Evolutionary conservation across 2,329 filamentous ascomycete genomes (phyloP).

Genomic region (Penicillium hesseltinei): DNA sequence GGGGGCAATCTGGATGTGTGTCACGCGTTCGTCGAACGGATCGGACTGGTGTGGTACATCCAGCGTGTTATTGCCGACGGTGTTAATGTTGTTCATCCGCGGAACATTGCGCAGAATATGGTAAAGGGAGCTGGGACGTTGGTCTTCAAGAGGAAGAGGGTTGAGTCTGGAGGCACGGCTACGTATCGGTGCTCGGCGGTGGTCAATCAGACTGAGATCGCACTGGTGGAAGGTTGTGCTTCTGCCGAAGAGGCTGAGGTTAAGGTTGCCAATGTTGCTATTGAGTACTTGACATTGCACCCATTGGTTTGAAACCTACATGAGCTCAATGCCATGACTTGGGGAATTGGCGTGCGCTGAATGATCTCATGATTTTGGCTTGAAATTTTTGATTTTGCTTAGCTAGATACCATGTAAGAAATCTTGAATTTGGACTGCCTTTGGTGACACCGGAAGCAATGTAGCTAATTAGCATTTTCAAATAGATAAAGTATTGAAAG

Average conservation of each 20-base stretch:
- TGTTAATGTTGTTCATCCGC: constrained; percentile 60
- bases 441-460: background rate
- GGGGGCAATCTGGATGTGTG: constrained; percentile 61
- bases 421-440: background rate
- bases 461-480: background rate
- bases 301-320: background rate
- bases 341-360: background rate
- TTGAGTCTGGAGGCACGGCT: constrained; percentile 13
- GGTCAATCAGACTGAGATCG: constrained; percentile 18
- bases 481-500: background rate
- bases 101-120: constrained; percentile 65
- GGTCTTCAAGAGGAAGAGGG: constrained; percentile 17
- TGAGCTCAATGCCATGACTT: background rate
- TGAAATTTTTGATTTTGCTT: background rate
- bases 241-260: constrained; percentile 33
- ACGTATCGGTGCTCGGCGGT: constrained; percentile 24
- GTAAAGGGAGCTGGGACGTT: constrained; percentile 35
- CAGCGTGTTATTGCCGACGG: constrained; percentile 58
- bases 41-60: constrained; percentile 66
- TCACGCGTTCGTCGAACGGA: constrained; percentile 55
- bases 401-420: background rate
- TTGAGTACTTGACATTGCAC: constrained; percentile 15
- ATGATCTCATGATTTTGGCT: background rate
- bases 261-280: constrained; percentile 21
- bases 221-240: constrained; percentile 24